phyloP scores from a whole-genome alignment of 495 filamentous ascomycete species.

The Trichocladium uniseriatum region DNA sequence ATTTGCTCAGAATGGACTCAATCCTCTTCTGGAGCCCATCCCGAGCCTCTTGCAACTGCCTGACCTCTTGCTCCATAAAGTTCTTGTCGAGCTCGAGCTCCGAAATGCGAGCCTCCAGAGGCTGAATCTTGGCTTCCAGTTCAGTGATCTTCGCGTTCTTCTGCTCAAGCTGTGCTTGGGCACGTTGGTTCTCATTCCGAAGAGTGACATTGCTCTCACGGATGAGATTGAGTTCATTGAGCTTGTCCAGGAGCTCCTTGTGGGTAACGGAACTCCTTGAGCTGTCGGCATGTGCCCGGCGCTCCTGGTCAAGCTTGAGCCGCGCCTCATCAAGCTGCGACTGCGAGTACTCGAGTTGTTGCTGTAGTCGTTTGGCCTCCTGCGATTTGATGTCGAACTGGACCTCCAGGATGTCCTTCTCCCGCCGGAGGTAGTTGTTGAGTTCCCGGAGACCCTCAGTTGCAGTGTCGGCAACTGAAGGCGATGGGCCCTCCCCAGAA shows the following conservation, averaged over 20 bases:
- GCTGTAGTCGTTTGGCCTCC: conserved; percentile 75
- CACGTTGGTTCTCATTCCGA: conserved; percentile 72
- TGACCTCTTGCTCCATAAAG: conserved; percentile 76
- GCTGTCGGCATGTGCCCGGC: conserved; percentile 62
- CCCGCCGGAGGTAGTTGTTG: conserved; percentile 80
- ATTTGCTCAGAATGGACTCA: conserved; percentile 89
- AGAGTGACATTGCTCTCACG: conserved; percentile 86
- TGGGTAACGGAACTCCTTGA: conserved; percentile 62
- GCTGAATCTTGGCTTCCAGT: conserved; percentile 66
- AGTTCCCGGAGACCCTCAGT: conserved; percentile 75
- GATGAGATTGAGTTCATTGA: conserved; percentile 90
- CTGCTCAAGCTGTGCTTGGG: conserved; percentile 61
- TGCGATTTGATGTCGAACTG: conserved; percentile 82
- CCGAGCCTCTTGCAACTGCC: conserved; percentile 73
- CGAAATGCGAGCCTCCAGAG: conserved; percentile 64
- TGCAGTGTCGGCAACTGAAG: conserved; percentile 38
- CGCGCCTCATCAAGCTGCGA: conserved; percentile 77
- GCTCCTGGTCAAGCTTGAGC: conserved; percentile 80
- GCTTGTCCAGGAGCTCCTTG: conserved; percentile 81
- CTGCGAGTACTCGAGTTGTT: conserved; percentile 80
- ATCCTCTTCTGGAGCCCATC: conserved; percentile 89
- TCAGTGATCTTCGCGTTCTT: conserved; percentile 66
- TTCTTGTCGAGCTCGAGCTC: conserved; percentile 73
- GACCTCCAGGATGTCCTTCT: conserved; percentile 96
- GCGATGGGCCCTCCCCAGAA: conserved; percentile 24